Conservation (phyloP, 2,329 filamentous ascomycete genomes). For the Leptographium lundbergii region DNA sequence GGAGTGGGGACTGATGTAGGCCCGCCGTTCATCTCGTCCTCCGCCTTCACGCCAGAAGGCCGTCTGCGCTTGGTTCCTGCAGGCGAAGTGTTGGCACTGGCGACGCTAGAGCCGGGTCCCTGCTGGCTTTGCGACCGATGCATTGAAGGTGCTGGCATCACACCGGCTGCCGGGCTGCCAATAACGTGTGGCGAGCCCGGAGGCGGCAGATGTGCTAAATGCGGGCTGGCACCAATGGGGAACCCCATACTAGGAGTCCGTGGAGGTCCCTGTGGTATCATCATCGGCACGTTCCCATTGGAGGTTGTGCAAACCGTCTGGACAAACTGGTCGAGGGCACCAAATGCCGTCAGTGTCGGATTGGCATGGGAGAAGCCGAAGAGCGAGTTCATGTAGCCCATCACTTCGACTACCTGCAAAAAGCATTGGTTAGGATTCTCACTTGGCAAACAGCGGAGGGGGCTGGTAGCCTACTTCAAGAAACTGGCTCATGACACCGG, state of each 20-base stretch:
- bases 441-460: no score
- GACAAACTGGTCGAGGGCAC: slow-evolving; percentile 49
- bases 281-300: slow-evolving; percentile 33
- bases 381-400: slow-evolving; percentile 53
- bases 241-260: slow-evolving; percentile 45
- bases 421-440: neutral
- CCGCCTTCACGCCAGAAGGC: slow-evolving; percentile 43
- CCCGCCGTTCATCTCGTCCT: slow-evolving; percentile 32
- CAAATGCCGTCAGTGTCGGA: slow-evolving; percentile 40
- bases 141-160: slow-evolving; percentile 54
- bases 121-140: slow-evolving; percentile 56
- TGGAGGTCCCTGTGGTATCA: slow-evolving; percentile 31
- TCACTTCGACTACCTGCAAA: slow-evolving; percentile 47
- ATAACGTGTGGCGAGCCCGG: slow-evolving; percentile 46
- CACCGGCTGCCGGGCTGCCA: slow-evolving; percentile 47
- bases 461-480: slow-evolving; percentile 38
- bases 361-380: slow-evolving; percentile 46
- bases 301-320: slow-evolving; percentile 22
- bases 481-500: slow-evolving; percentile 48
- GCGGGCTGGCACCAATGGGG: slow-evolving; percentile 46
- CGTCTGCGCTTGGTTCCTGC: slow-evolving; percentile 46
- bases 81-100: slow-evolving; percentile 55
- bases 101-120: slow-evolving; percentile 51
- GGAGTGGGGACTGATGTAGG: slow-evolving; percentile 35
- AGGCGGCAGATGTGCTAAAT: slow-evolving; percentile 44